Base-by-base conservation (phyloP, 2,329 filamentous ascomycete genomes). In the Arachnomyces sp. region DNA sequence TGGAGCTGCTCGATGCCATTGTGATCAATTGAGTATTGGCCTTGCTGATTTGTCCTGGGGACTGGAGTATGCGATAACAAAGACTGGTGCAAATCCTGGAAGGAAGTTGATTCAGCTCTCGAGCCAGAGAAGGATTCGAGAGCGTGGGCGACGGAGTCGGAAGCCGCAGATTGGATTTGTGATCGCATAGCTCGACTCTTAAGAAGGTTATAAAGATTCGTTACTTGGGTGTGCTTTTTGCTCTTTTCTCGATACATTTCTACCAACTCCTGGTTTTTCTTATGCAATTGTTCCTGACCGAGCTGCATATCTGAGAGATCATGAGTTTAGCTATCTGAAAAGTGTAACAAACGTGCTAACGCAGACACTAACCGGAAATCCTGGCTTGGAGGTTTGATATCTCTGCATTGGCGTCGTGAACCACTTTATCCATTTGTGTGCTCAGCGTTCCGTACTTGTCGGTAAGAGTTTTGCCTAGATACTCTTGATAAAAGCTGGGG, bases 371-470 rank as follows among this genome's bases (percentile, higher is more conserved):
- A 84, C 84, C 69, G 42, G 74, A 65, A 17, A 89, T 57, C 53
- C 78, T 82, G 21, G 77, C 74, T 38, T 83, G 78, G 11, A 92
- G 63, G 31, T 62, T 72, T 16, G 75, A 71, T 40, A 90, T 83
- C 52, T 90, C 79, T 1, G 75, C 61, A 52, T 90, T 88, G 6
- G 86, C 84, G 45, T 90, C 81, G 46, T 80, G 76, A 34, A 88
- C 75, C 1, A 85, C 69, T 51, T 82, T 83, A 51, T 92, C 83
- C 55, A 88, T 73, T 32, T 85, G 75, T 9, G 72, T 63, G 48
- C 71, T 83, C 12, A 92, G 64, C 2, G 60, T 68, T 1, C 72
- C 66, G 56, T 84, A 87, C 57, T 85, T 89, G 8, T 87, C 83
- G 0, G 76, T 78, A 45, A 93, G 64, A 7, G 74, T 80, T 53